Evolutionary conservation across 2,329 filamentous ascomycete species (phyloP).

Genomic region (Nakataea oryzae): DNA sequence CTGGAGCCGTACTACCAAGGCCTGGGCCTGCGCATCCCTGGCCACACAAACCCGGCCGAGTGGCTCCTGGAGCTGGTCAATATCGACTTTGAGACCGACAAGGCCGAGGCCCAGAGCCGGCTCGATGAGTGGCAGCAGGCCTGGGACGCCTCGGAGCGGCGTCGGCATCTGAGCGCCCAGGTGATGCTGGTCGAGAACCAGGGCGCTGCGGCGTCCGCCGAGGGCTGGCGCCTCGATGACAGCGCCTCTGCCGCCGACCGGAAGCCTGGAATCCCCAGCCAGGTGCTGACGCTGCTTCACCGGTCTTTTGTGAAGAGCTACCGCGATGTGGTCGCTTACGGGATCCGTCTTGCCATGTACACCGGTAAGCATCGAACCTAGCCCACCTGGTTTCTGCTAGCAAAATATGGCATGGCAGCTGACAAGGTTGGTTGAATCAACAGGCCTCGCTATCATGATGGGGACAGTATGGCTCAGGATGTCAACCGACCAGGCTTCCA

Average conservation of each 20-base stretch:
- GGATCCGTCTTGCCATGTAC: slow-evolving; percentile 77
- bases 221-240: slow-evolving; percentile 10
- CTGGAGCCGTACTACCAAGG: slow-evolving; percentile 54
- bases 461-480: slow-evolving; percentile 79
- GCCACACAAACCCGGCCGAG: slow-evolving; percentile 70
- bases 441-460: slow-evolving; percentile 70
- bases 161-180: slow-evolving; percentile 10
- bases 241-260: slow-evolving; percentile 8
- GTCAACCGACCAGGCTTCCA: slow-evolving; percentile 55
- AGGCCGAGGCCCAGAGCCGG: slow-evolving; percentile 31
- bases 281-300: slow-evolving; percentile 60
- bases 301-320: slow-evolving; percentile 76
- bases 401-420: not conserved
- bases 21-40: slow-evolving; percentile 52
- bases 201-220: not conserved
- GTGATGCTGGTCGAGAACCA: slow-evolving; percentile 17
- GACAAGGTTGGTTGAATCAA: not conserved
- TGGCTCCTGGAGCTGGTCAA: slow-evolving; percentile 71
- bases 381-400: slow-evolving; percentile 1
- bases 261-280: slow-evolving; percentile 32
- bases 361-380: slow-evolving; percentile 29
- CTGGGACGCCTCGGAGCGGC: slow-evolving; percentile 39
- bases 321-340: slow-evolving; percentile 75
- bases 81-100: slow-evolving; percentile 55
- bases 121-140: slow-evolving; percentile 41